phyloP scores from a whole-genome alignment of 140 eudicot genomes.

The Senecio squalidus region DNA sequence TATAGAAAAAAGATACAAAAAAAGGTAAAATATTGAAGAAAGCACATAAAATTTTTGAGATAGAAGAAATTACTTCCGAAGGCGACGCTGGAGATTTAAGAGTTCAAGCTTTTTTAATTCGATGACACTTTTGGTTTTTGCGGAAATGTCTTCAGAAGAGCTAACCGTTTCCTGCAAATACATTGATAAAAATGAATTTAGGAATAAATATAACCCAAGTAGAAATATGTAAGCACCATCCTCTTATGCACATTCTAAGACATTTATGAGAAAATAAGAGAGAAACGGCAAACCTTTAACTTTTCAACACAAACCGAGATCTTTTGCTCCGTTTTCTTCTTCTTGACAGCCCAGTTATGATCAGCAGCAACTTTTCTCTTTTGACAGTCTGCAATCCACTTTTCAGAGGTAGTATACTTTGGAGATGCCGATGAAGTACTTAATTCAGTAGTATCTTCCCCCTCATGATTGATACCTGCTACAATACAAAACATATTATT shows the following conservation, averaged over 20 bases:
- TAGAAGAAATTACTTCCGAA: slow-evolving; percentile 55
- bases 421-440: slow-evolving; percentile 49
- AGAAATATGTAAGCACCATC: not conserved
- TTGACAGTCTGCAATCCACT: slow-evolving; percentile 76
- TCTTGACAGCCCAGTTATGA: slow-evolving; percentile 62
- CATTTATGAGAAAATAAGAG: not conserved
- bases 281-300: slow-evolving; percentile 55
- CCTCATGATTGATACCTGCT: slow-evolving; percentile 47
- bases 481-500: slow-evolving; percentile 20
- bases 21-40: not conserved
- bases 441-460: slow-evolving; percentile 36
- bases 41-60: not conserved
- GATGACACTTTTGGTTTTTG: slow-evolving; percentile 93
- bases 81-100: slow-evolving; percentile 80
- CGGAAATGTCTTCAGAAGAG: slow-evolving; percentile 90
- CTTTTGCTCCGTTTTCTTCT: slow-evolving; percentile 70
- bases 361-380: slow-evolving; percentile 64
- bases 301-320: slow-evolving; percentile 66
- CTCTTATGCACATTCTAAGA: not conserved
- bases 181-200: slow-evolving; percentile 1
- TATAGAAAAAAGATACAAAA: not conserved
- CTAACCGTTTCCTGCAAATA: slow-evolving; percentile 78
- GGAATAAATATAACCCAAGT: slow-evolving; percentile 1
- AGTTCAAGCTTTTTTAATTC: slow-evolving; percentile 92
- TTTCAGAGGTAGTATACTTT: slow-evolving; percentile 70